These are phyloP conservation scores for Meredithiella fracta DNA, from an alignment of 2,329 filamentous ascomycete genomes.

Conservation along the genomic window DNA sequence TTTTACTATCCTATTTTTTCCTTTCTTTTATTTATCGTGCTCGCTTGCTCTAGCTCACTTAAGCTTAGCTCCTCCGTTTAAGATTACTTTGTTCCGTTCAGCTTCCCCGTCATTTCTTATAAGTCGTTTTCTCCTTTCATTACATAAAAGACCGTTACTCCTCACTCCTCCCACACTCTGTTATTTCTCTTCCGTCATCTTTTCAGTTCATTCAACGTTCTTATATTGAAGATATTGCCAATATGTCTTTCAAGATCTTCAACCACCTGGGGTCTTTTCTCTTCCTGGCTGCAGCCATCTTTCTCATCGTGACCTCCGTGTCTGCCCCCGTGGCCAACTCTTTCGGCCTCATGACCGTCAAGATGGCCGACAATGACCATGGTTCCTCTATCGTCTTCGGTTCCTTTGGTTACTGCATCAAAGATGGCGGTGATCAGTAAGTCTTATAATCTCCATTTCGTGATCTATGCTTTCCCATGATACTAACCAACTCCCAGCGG, in stretches of 20 bases:
- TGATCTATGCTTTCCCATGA: neutral
- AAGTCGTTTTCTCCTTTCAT: neutral
- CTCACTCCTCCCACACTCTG: neutral
- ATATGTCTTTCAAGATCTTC: conserved; percentile 34
- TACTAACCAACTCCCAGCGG: conserved; percentile 15
- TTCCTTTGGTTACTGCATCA: conserved; percentile 42
- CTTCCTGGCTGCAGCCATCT: conserved; percentile 36
- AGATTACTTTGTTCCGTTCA: neutral
- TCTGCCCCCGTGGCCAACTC: conserved; percentile 41
- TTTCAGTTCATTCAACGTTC: neutral
- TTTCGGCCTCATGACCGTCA: conserved; percentile 37
- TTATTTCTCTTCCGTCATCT: neutral
- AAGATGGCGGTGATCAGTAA: conserved; percentile 18
- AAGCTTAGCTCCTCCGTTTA: neutral
- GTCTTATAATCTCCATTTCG: conserved; percentile 9
- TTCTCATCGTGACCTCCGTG: conserved; percentile 42
- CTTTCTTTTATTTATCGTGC: neutral
- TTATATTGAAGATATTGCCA: conserved; percentile 11
- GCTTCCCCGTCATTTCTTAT: neutral
- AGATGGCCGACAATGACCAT: conserved; percentile 24
- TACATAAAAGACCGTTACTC: neutral
- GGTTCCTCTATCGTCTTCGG: conserved; percentile 34
- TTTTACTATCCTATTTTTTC: neutral
- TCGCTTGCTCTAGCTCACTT: neutral
- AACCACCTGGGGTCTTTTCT: conserved; percentile 43